Base-by-base conservation (phyloP, 1,284 basidiomycete genomes). In the Phlebopus sp. region DNA sequence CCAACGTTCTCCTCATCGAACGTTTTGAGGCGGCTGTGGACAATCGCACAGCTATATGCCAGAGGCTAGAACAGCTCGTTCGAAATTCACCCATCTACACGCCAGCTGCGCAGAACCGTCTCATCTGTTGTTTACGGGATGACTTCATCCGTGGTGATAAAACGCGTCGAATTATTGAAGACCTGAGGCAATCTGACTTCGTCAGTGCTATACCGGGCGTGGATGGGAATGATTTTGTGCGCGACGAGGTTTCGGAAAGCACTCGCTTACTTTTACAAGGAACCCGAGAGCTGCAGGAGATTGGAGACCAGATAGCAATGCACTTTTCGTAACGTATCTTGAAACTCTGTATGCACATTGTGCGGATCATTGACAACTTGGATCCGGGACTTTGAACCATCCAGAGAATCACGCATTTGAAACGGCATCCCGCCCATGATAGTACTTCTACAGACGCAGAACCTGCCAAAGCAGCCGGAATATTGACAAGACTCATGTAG, bases 251-350 rank as follows among this genome's bases (percentile, higher is more conserved):
- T 32, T 34, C 44, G 31, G 61, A 60, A 38, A 60, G 46, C 30
- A 60, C 61, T 29, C 50, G 44, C 34, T 42, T 60, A 42, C 60
- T 63, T 45, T 29, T 60, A 18, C 57, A 63, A 27, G 61, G 61
- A 40, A 63, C 52, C 21, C 58, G 58, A 30, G 57, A 62, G 19
- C 51, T 63, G n/a, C 46, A 55, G 35, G 49, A 39, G 27, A 55
- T 63, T 17, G 61, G 57, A 40, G 55, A 60, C 23, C 57, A 46
- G 27, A 59, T 60, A 31, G 55, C 59, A 35, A 25, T 48, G 11
- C 48, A 55, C 31, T 55, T 47, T 29, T 57, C 54, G 15, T 61
- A 57, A 44, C 31, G 15, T 13, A 37, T 47, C 45, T 37, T 44
- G 15, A 8, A 46, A 18, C 35, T 47, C 27, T 10, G 25, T 25